Evolutionary conservation across 2,329 filamentous ascomycete genomes (phyloP), one percentile per base, ranked within the genome.

Genomic region (Leptographium galeiforme): DNA sequence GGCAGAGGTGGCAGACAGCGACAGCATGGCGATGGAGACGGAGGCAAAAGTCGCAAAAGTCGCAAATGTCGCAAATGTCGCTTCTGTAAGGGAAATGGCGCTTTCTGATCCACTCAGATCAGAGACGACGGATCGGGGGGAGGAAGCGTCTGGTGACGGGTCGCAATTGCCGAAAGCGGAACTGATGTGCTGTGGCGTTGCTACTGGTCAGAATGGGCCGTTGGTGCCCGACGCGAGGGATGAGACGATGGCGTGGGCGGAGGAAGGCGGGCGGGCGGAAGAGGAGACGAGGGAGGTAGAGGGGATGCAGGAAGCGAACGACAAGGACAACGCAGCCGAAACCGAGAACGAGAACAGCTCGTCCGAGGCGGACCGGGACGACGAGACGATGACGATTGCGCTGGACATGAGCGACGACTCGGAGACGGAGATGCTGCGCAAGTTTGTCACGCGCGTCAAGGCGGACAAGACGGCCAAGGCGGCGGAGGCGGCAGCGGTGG

Each of bases 381-480:
- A 45, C 43, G 14, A 45, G 43, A 19, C 25, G 19, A 45, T 6
- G 43, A 45, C 25, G 43, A n/a, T 7, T 14, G 6, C 30, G 41
- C 43, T 16, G 12, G 25, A 45, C 12, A 25, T 56, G 18, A 53
- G 48, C 5, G 30, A 38, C 1, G 66, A 67, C 47, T 67, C 65
- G 1, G 65, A 68, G 38, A 63, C 63, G 1, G 65, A 66, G 32
- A 60, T 67, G 61, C 60, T 68, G 18, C 61, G 63, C 33, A 63
- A 62, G 45, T 68, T 68, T 55, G 61, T 69, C 34, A 65, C 62
- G 32, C 65, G 66, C 14, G 63, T 65, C 16, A 58, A 60, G 51
- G 66, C 65, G 2, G 63, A 63, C 53, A 68, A 65, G 57, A 64
- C 56, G 50, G 66, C 66, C 30, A 64, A 64, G 51, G 64, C 63